phyloP scores from a whole-genome alignment of 2,329 filamentous ascomycete species.

The Bertia moriformis region DNA sequence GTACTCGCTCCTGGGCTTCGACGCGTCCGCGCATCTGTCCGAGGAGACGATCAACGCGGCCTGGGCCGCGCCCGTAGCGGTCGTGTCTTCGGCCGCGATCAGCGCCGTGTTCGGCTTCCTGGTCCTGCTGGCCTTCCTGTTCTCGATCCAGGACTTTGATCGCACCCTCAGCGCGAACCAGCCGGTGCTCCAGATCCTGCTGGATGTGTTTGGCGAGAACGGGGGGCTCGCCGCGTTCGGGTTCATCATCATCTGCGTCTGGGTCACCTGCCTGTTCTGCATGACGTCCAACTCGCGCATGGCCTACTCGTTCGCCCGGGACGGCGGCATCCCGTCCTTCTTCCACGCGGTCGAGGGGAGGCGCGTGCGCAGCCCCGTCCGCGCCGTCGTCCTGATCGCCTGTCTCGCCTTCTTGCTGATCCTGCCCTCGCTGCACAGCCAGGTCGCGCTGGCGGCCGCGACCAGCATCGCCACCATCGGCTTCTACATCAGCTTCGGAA shows the following conservation, averaged over 20 bases:
- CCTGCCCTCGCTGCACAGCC: slow-evolving; percentile 35
- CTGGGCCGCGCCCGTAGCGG: slow-evolving; percentile 41
- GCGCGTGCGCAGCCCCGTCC: slow-evolving; percentile 31
- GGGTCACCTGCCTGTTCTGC: slow-evolving; percentile 44
- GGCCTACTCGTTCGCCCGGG: slow-evolving; percentile 43
- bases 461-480: slow-evolving; percentile 45
- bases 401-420: slow-evolving; percentile 36
- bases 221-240: slow-evolving; percentile 39
- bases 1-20: slow-evolving; percentile 37
- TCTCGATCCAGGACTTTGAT: slow-evolving; percentile 42
- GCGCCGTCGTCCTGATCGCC: slow-evolving; percentile 39
- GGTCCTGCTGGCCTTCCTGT: slow-evolving; percentile 38
- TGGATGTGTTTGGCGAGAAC: slow-evolving; percentile 38
- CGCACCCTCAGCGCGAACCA: slow-evolving; percentile 31
- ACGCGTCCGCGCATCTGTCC: slow-evolving; percentile 38
- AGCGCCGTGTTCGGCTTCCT: slow-evolving; percentile 43
- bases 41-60: slow-evolving; percentile 41
- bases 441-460: slow-evolving; percentile 39
- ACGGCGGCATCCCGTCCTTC: slow-evolving; percentile 36
- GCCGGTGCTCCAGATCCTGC: slow-evolving; percentile 41
- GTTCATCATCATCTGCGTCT: slow-evolving; percentile 41
- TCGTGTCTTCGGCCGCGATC: slow-evolving; percentile 38
- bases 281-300: slow-evolving; percentile 41
- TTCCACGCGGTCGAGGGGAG: slow-evolving; percentile 36
- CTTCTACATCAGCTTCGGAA: slow-evolving; percentile 40